A percentile compares a stretch with the other conserved stretches of the same genome.
Evolutionary conservation across 345 rosid species (phyloP).

Genomic region (Brassica rapa): DNA sequence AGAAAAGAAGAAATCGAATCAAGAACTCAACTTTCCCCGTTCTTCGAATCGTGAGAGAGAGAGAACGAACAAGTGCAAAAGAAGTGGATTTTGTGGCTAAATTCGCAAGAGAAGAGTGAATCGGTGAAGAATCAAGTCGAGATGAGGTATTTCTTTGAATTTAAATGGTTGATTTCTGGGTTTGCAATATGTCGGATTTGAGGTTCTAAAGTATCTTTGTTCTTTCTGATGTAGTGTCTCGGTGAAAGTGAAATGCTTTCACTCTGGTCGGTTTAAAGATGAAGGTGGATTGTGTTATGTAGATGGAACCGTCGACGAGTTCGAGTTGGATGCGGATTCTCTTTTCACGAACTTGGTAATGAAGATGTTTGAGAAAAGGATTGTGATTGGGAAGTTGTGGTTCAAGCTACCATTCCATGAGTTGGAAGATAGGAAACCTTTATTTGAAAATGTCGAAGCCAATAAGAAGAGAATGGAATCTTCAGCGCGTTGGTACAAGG

Average conservation of each 20-base stretch:
- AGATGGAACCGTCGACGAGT: neutral
- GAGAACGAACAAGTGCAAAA: neutral
- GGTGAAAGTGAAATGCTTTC: neutral
- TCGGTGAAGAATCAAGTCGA: neutral
- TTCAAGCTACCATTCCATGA: no score
- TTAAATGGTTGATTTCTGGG: no score
- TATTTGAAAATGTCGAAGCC: neutral
- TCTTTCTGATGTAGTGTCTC: neutral
- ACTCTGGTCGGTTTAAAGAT: neutral
- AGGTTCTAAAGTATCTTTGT: neutral
- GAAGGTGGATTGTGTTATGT: neutral
- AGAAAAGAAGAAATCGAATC: no score
- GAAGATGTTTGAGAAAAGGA: no score
- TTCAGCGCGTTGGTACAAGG: neutral
- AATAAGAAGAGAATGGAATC: neutral
- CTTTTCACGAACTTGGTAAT: no score
- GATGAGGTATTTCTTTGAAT: neutral
- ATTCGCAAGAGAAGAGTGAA: neutral
- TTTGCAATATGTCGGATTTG: no score
- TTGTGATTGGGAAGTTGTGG: no score
- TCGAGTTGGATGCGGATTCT: neutral
- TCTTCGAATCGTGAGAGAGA: neutral
- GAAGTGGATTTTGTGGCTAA: neutral
- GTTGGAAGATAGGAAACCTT: neutral
- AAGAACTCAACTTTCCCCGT: neutral